Conservation (phyloP, 1,139 yeast genomes). For the Spencermartinsiella ligniputridi region DNA sequence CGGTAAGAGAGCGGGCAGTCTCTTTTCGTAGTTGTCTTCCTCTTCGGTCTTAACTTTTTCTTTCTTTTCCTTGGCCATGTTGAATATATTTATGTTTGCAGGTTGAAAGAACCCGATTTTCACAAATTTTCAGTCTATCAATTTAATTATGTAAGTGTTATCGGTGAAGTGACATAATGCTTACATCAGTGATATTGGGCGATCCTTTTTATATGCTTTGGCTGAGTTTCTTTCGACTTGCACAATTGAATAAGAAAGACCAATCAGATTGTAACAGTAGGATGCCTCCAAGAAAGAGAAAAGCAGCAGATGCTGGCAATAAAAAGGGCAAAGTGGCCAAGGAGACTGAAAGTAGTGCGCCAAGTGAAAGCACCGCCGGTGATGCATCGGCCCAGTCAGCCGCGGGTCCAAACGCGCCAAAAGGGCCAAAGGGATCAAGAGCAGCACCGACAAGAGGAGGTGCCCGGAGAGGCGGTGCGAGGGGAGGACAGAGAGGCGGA, state of each 20-base stretch:
- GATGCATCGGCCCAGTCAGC: neutral
- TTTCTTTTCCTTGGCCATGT: slow-evolving; percentile 32
- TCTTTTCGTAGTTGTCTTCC: slow-evolving; percentile 79
- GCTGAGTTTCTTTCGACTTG: too few species aligned
- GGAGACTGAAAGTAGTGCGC: neutral
- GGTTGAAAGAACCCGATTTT: too few species aligned
- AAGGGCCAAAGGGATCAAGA: neutral
- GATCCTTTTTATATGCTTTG: too few species aligned
- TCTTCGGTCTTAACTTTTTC: slow-evolving; percentile 17
- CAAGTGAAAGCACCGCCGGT: neutral
- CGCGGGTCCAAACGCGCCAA: neutral
- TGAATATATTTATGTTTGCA: too few species aligned
- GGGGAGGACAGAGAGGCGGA: neutral
- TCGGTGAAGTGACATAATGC: too few species aligned
- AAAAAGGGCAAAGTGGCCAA: neutral
- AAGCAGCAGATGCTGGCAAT: neutral
- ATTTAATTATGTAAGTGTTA: too few species aligned
- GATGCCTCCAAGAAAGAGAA: slow-evolving; percentile 1
- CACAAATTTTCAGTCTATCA: too few species aligned
- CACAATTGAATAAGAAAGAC: too few species aligned
- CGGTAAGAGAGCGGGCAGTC: slow-evolving; percentile 85
- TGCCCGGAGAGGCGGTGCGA: neutral
- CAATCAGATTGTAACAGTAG: too few species aligned
- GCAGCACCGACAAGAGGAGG: neutral
- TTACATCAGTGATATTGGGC: too few species aligned